Percentiles rank a stretch among this genome's conserved stretches.
Conservation (phyloP, 2,329 filamentous ascomycete genomes). For the Hymenoscyphus infarciens region DNA sequence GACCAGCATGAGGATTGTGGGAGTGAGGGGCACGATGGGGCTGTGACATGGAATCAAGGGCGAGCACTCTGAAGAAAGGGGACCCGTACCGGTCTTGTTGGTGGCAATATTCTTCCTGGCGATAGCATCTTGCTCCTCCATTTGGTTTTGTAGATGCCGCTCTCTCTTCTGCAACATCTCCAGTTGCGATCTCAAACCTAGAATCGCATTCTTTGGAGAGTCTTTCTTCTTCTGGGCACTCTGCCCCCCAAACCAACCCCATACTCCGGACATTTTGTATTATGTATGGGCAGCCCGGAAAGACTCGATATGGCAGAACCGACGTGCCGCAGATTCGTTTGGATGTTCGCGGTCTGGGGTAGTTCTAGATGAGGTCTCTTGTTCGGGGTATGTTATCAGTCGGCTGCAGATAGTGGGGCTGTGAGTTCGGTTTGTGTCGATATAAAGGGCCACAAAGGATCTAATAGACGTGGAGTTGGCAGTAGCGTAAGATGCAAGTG, state of each 20-base stretch:
- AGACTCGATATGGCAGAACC: slow-evolving; percentile 15
- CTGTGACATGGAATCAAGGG: neutral
- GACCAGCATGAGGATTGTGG: neutral
- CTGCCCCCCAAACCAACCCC: slow-evolving; percentile 89
- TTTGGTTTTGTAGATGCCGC: slow-evolving; percentile 84
- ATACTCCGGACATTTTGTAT: slow-evolving; percentile 60
- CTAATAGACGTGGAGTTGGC: neutral
- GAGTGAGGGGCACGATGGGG: neutral
- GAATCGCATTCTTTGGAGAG: slow-evolving; percentile 93
- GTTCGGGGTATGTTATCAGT: slow-evolving; percentile 22
- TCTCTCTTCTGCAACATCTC: slow-evolving; percentile 98
- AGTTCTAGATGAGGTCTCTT: slow-evolving; percentile 1
- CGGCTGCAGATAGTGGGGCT: slow-evolving; percentile 29
- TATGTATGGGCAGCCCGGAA: slow-evolving; percentile 15
- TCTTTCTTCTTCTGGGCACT: slow-evolving; percentile 85
- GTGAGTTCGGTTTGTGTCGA: neutral
- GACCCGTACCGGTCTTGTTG: slow-evolving; percentile 81
- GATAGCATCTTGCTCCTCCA: slow-evolving; percentile 85
- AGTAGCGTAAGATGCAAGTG: neutral
- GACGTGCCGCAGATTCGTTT: slow-evolving; percentile 10
- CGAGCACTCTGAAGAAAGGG: neutral
- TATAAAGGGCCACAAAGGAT: neutral
- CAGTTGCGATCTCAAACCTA: slow-evolving; percentile 80
- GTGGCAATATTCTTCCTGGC: slow-evolving; percentile 83
- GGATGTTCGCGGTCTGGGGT: neutral